Evolutionary conservation across 2,329 filamentous ascomycete species (phyloP).

Genomic region (Aspergillus ruber): DNA sequence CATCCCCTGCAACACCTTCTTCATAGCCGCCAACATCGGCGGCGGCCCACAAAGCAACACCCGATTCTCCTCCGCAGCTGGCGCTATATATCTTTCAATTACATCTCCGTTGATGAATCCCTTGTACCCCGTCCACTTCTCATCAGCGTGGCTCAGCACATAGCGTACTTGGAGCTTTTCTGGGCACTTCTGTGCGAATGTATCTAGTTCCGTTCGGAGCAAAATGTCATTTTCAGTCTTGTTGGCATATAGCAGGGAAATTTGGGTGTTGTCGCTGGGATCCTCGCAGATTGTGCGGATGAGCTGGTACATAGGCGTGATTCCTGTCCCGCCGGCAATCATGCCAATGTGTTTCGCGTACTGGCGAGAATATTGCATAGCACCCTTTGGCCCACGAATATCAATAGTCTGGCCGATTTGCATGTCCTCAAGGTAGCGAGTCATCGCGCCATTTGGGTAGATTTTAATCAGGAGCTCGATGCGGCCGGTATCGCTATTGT

Average conservation of each 20-base stretch:
- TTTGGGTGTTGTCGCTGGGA: constrained; percentile 46
- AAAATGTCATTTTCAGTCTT: constrained; percentile 53
- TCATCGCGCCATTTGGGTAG: constrained; percentile 21
- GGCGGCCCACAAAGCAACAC: constrained; percentile 55
- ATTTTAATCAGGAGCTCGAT: constrained; percentile 24
- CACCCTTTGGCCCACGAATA: constrained; percentile 26
- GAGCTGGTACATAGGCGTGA: constrained; percentile 52
- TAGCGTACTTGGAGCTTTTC: constrained; percentile 51
- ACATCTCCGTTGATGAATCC: constrained; percentile 50
- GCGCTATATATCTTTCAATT: constrained; percentile 40
- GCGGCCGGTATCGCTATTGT: constrained; percentile 17
- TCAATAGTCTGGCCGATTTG: constrained; percentile 20
- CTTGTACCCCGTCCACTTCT: constrained; percentile 40
- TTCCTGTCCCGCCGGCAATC: constrained; percentile 30
- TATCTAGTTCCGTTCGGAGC: constrained; percentile 51
- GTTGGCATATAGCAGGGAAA: constrained; percentile 55
- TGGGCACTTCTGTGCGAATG: constrained; percentile 44
- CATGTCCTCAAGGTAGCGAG: constrained; percentile 20
- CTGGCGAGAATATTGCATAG: constrained; percentile 19
- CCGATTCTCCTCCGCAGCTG: constrained; percentile 41
- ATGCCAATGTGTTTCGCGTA: constrained; percentile 22
- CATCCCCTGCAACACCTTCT: constrained; percentile 43
- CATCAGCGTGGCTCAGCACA: constrained; percentile 43
- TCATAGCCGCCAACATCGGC: constrained; percentile 52
- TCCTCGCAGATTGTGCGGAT: constrained; percentile 58